These are phyloP conservation scores for Sordariomycetes sp. DNA, from an alignment of 2,329 filamentous ascomycete species.

Conservation along the genomic window DNA sequence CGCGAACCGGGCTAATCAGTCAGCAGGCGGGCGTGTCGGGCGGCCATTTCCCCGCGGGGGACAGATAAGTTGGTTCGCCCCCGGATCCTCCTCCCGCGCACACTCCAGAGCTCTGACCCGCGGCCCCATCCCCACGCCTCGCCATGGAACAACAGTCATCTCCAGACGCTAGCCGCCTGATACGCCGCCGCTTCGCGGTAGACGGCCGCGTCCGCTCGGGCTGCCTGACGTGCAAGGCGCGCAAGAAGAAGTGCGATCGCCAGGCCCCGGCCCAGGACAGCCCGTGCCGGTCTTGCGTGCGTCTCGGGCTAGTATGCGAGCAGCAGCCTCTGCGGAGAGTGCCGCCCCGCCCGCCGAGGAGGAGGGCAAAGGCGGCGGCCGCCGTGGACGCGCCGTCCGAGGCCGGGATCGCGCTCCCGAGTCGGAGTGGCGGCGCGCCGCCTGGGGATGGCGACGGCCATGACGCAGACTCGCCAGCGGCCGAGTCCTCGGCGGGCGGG, in stretches of 20 bases:
- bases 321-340: not conserved
- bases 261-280: not conserved
- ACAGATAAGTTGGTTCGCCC: not conserved
- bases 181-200: not conserved
- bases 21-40: not conserved
- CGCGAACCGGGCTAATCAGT: too few relatives aligned
- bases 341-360: not conserved
- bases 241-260: slow-evolving; percentile 33
- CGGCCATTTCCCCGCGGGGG: not conserved
- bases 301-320: not conserved
- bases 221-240: slow-evolving; percentile 28
- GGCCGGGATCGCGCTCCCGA: not conserved
- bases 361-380: not conserved
- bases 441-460: not conserved
- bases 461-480: not conserved
- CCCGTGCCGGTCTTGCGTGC: not conserved
- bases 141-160: not conserved
- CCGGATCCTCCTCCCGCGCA: not conserved
- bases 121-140: not conserved
- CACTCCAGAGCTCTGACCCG: not conserved
- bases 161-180: not conserved
- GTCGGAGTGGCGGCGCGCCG: not conserved
- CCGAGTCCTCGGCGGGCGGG: not conserved
- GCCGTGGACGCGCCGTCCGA: not conserved
- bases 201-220: slow-evolving; percentile 13